phyloP scores from a whole-genome alignment of 1,284 basidiomycete genomes.

The Golubevia pallescens region DNA sequence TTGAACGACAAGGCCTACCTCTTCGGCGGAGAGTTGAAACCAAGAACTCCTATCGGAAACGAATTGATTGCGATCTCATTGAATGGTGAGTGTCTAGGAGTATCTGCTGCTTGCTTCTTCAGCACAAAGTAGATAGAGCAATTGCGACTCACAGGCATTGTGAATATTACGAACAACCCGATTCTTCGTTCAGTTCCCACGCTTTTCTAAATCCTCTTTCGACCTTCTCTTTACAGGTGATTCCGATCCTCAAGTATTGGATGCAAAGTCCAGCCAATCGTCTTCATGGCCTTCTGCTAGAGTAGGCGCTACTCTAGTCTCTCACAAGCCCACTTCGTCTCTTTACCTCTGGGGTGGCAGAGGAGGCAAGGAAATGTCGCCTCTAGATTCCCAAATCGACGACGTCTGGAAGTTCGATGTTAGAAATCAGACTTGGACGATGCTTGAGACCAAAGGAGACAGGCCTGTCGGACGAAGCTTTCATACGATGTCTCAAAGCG shows the following conservation, averaged over 20 bases:
- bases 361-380: slow-evolving; percentile 66
- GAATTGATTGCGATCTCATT: slow-evolving; percentile 30
- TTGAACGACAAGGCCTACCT: slow-evolving; percentile 47
- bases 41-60: slow-evolving; percentile 65
- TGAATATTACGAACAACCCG: too few relatives aligned
- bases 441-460: slow-evolving; percentile 38
- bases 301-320: slow-evolving; percentile 65
- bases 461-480: slow-evolving; percentile 57
- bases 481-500: slow-evolving; percentile 57
- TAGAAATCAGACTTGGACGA: slow-evolving; percentile 38
- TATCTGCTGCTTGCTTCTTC: not conserved
- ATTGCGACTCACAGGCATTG: slow-evolving; percentile 17
- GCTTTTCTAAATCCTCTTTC: too few relatives aligned
- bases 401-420: slow-evolving; percentile 29
- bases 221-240: too few relatives aligned
- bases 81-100: slow-evolving; percentile 17
- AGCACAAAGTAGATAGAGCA: slow-evolving; percentile 21
- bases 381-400: slow-evolving; percentile 37
- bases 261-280: not conserved
- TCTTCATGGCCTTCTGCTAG: slow-evolving; percentile 56
- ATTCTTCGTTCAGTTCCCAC: not conserved
- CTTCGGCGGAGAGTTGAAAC: slow-evolving; percentile 67
- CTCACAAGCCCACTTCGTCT: slow-evolving; percentile 17
- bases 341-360: slow-evolving; percentile 68
- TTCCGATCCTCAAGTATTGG: too few relatives aligned